A percentile compares a stretch with the other conserved stretches of the same genome.
Conservation (phyloP, 2,329 filamentous ascomycete genomes). For the Neofusicoccum ribis region DNA sequence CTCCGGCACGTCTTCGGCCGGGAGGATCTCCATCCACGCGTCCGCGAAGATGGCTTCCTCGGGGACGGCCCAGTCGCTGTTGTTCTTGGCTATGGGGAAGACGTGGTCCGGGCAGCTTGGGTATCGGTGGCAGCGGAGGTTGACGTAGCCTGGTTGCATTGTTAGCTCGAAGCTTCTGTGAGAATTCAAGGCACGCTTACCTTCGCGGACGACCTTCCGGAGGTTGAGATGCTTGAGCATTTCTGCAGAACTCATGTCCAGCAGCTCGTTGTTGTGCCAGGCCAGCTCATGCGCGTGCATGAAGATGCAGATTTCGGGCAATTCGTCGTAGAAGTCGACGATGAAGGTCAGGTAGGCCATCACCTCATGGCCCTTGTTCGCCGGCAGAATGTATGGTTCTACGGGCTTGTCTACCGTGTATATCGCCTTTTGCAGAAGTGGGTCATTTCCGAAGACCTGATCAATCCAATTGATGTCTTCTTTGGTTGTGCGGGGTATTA, state of each 20-base stretch:
- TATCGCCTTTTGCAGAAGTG: conserved; percentile 35
- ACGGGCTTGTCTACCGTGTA: conserved; percentile 24
- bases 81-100: conserved; percentile 44
- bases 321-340: conserved; percentile 28
- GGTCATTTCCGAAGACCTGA: conserved; percentile 35
- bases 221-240: conserved; percentile 34
- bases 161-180: conserved; percentile 27
- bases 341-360: conserved; percentile 29
- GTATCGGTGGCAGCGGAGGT: conserved; percentile 40
- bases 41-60: conserved; percentile 17
- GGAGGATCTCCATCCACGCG: conserved; percentile 21
- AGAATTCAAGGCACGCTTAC: conserved; percentile 15
- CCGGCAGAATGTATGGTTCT: conserved; percentile 20
- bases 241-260: conserved; percentile 39
- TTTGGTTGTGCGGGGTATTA: conserved; percentile 47
- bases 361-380: conserved; percentile 28
- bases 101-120: conserved; percentile 40
- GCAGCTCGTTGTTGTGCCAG: conserved; percentile 24
- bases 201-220: conserved; percentile 29
- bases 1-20: conserved; percentile 18
- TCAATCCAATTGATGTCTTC: conserved; percentile 53
- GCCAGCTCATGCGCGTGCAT: conserved; percentile 22
- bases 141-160: conserved; percentile 38
- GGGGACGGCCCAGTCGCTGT: conserved; percentile 55
- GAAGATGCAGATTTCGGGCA: conserved; percentile 26